phyloP scores from a whole-genome alignment of 2,329 filamentous ascomycete species.

The Aspergillus carbonarius region DNA sequence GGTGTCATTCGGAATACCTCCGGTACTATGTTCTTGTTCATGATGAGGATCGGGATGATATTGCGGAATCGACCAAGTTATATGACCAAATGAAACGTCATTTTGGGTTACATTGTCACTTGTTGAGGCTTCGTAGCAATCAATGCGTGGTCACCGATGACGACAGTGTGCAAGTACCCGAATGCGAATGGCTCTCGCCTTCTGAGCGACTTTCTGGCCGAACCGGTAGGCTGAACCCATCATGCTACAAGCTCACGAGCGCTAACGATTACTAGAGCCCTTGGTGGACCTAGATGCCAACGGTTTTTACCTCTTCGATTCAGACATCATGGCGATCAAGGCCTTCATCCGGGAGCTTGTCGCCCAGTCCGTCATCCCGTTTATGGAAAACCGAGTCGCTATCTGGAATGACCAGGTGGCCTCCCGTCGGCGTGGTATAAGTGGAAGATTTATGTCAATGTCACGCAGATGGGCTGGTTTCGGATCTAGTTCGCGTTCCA shows the following conservation, averaged over 20 bases:
- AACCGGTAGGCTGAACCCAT: conserved; percentile 48
- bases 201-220: conserved; percentile 74
- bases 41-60: conserved; percentile 93
- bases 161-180: conserved; percentile 77
- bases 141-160: conserved; percentile 88
- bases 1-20: conserved; percentile 89
- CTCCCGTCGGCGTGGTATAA: conserved; percentile 81
- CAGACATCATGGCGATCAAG: conserved; percentile 82
- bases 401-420: conserved; percentile 98
- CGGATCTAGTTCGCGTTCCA: conserved; percentile 63
- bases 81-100: conserved; percentile 99
- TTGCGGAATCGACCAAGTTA: conserved; percentile 79
- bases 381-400: conserved; percentile 89
- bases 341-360: conserved; percentile 93
- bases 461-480: conserved; percentile 89
- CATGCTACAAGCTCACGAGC: background rate
- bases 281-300: conserved; percentile 65
- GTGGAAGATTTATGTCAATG: conserved; percentile 89
- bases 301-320: conserved; percentile 78
- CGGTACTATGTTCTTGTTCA: conserved; percentile 96
- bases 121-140: conserved; percentile 79
- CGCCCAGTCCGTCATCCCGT: conserved; percentile 88
- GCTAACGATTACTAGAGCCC: conserved; percentile 29
- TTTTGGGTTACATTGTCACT: conserved; percentile 91
- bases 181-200: conserved; percentile 85